phyloP scores from a whole-genome alignment of 2,329 filamentous ascomycete genomes.

The Talaromyces sp. region DNA sequence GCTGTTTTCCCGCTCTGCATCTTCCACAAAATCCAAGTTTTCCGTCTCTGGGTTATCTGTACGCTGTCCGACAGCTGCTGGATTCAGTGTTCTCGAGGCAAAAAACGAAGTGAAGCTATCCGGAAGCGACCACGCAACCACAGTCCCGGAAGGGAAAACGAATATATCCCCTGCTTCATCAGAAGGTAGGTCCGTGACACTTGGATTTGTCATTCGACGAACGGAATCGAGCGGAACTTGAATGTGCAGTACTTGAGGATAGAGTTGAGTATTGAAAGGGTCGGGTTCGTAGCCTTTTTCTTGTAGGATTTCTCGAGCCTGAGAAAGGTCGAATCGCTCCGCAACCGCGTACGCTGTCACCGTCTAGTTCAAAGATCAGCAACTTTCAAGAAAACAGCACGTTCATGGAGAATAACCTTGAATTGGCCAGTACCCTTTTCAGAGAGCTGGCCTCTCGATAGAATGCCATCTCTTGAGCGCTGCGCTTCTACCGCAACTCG shows the following conservation, averaged over 20 bases:
- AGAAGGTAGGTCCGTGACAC: constrained; percentile 30
- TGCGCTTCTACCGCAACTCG: constrained; percentile 85
- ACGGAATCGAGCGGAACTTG: constrained; percentile 44
- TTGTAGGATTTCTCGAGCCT: constrained; percentile 54
- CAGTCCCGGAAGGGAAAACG: constrained; percentile 88
- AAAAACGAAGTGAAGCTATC: constrained; percentile 66
- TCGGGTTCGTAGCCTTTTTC: constrained; percentile 59
- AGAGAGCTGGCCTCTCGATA: constrained; percentile 40
- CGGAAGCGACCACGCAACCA: constrained; percentile 87
- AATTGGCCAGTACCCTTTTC: constrained; percentile 32
- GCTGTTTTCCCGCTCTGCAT: constrained; percentile 67
- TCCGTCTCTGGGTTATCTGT: constrained; percentile 72
- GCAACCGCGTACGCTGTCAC: constrained; percentile 64
- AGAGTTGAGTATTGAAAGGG: constrained; percentile 57
- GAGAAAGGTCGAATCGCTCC: constrained; percentile 59
- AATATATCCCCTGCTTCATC: constrained; percentile 75
- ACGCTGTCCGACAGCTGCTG: constrained; percentile 72
- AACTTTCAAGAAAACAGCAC: constrained; percentile 4
- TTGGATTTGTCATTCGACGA: constrained; percentile 38
- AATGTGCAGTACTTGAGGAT: constrained; percentile 62
- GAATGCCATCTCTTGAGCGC: constrained; percentile 49
- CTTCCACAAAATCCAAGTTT: constrained; percentile 80
- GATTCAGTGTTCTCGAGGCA: constrained; percentile 66
- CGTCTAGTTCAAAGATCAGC: constrained; percentile 24
- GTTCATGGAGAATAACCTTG: constrained; percentile 23